These are phyloP conservation scores for Boletus subparvulus DNA, from an alignment of 768 basidiomycete species.

Conservation along the genomic window DNA sequence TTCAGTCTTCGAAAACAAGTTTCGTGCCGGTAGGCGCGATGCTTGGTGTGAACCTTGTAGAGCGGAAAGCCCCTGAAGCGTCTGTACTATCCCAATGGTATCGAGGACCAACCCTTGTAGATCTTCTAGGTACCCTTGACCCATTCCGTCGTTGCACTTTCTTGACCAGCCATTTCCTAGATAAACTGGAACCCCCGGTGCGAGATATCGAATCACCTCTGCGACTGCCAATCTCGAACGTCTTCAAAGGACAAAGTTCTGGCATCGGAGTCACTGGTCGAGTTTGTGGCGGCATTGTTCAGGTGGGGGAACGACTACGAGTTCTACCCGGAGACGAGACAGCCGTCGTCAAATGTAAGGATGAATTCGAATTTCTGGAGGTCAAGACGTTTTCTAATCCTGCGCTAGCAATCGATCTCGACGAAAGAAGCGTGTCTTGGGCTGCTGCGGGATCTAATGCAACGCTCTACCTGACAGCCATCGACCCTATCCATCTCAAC, in stretches of 20 bases:
- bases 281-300: constrained; percentile 83
- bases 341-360: constrained; percentile 69
- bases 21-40: constrained; percentile 92
- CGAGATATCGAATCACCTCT: constrained; percentile 76
- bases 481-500: constrained; percentile 83
- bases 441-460: constrained; percentile 88
- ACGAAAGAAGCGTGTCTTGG: constrained; percentile 77
- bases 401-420: constrained; percentile 75
- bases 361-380: neutral
- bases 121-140: constrained; percentile 65
- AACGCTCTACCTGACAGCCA: constrained; percentile 77
- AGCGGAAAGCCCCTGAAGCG: constrained; percentile 47
- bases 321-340: constrained; percentile 92
- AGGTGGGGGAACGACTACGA: constrained; percentile 85
- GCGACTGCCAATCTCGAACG: constrained; percentile 89
- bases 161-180: constrained; percentile 39
- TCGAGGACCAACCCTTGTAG: constrained; percentile 77
- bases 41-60: constrained; percentile 79
- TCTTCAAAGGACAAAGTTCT: constrained; percentile 86
- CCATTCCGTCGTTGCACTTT: neutral
- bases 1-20: constrained; percentile 69
- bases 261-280: constrained; percentile 80
- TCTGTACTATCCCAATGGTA: constrained; percentile 71
- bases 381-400: neutral
- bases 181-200: constrained; percentile 75